Evolutionary conservation across 2,329 filamentous ascomycete genomes (phyloP), one percentile per base, ranked within the genome.

Genomic region (Pyrenophora seminiperda): DNA sequence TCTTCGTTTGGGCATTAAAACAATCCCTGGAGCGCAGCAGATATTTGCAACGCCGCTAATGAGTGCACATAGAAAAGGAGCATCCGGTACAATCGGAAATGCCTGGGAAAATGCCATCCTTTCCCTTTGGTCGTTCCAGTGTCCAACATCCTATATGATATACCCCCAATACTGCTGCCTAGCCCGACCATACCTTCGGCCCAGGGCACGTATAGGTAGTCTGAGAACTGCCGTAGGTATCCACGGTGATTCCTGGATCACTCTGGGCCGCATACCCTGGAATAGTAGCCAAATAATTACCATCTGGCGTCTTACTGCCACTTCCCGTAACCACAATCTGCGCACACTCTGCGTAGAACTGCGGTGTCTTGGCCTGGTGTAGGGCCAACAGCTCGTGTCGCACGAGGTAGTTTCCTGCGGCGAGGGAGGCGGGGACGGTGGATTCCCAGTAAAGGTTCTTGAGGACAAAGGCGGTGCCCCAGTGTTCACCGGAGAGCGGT

Each of bases 311-410:
- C 3, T 71, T 75, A 9, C 68, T 75, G 7, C 82, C 81, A 22
- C 72, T 75, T 1, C 81, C 81, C 1, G 77, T 77, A 22, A 84
- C 77, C n/a, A 72, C 73, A 22, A 84, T 56, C 65, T 84, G 81
- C 0, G 81, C 81, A 54, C 82, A 84, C 65, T 83, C 81, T 6
- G 81, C 76, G 60, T 83, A 83, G 61, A 82, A 79, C 58, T 79
- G 77, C 1, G 78, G 77, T 1, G 59, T 56, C 49, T 81, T 80
- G 27, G 77, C 74, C 65, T 83, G 79, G 67, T 83, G 80, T 5
- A 83, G 76, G 36, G 81, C 81, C 24, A 84, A 73, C 45, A 83
- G 70, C 72, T 83, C 81, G 65, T 83, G 81, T 40, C 81, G 75
- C 62, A 83, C 50, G 10, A 66, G 50, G 39, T 65, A 65, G 45